Evolutionary conservation across 2,329 filamentous ascomycete species (phyloP).

Genomic region (Rutstroemia sp.): DNA sequence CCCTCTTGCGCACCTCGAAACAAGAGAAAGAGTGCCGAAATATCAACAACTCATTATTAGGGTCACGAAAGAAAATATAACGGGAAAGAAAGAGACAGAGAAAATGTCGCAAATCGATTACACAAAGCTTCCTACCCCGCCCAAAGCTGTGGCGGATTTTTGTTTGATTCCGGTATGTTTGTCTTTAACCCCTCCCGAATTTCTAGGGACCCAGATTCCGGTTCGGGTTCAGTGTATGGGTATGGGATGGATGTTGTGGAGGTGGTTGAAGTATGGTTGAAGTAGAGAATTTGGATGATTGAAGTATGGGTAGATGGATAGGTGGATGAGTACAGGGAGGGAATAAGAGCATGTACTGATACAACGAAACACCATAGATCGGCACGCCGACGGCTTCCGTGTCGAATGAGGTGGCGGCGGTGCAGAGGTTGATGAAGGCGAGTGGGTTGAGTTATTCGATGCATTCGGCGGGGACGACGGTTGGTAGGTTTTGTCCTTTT

Average conservation of each 20-base stretch:
- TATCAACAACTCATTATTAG: too few species aligned
- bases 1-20: too few species aligned
- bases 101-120: conserved; percentile 14
- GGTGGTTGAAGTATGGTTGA: too few species aligned
- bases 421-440: conserved; percentile 75
- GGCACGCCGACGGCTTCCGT: conserved; percentile 73
- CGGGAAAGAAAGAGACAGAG: not conserved
- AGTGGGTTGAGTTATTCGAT: conserved; percentile 79
- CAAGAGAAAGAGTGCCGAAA: too few species aligned
- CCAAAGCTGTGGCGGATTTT: conserved; percentile 64
- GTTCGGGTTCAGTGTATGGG: too few species aligned
- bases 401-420: conserved; percentile 76
- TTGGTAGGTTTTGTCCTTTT: too few species aligned
- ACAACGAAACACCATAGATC: conserved; percentile 43
- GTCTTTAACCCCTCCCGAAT: too few species aligned
- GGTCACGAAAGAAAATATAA: too few species aligned
- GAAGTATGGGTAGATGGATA: too few species aligned
- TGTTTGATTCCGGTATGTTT: conserved; percentile 71
- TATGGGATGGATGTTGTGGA: not conserved
- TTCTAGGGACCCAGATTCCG: not conserved
- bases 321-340: not conserved
- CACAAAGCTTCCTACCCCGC: conserved; percentile 9
- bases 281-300: too few species aligned
- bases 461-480: conserved; percentile 89
- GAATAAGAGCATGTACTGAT: not conserved